Evolutionary conservation across 495 filamentous ascomycete genomes (phyloP), one percentile per base, ranked within the genome.

Genomic region (Mycothermus thermophilus): DNA sequence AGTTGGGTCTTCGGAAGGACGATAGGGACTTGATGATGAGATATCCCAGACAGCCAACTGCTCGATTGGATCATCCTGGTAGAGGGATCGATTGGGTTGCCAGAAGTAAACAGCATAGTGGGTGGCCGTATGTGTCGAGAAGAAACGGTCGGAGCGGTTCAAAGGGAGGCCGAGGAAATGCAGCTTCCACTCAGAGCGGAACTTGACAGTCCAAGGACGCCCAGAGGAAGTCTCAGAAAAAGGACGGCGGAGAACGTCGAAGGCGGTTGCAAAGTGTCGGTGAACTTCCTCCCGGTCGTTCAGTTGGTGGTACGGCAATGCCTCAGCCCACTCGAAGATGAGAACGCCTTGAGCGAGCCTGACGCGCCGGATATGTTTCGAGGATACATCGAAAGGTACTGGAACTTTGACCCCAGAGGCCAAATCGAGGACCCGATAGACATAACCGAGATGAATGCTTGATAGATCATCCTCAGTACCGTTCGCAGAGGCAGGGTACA

Each of bases 161-260:
- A 79, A 43, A 3, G 75, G 71, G 18, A 79, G 64, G 5, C 73
- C 75, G 4, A 72, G 57, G 34, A 71, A 72, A 55, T 76, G 70
- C 8, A 80, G 69, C 44, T 77, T 75, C 71, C 72, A 82, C 46
- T 82, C 75, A 39, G 73, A 78, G n/a, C 76, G 72, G 17, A 67
- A 66, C 1, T 42, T 42, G 30, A 76, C 52, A 9, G 46, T 46
- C 66, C 66, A 76, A 34, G 26, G 3, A 17, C 4, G 4, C 17
- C 15, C n/a, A 13, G 16, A 6, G 27, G 12, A 4, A 3, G 12
- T 14, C 3, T 2, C 4, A 15, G 26, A 5, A 15, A 40, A 35
- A 5, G 32, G n/a, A 13, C 17, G 37, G 8, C 55, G 50, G 14
- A 35, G 20, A 13, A 80, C 51, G 42, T 76, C 67, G 46, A 75